Conservation (phyloP, 257 asterid species). For the Gardenia jasminoides region DNA sequence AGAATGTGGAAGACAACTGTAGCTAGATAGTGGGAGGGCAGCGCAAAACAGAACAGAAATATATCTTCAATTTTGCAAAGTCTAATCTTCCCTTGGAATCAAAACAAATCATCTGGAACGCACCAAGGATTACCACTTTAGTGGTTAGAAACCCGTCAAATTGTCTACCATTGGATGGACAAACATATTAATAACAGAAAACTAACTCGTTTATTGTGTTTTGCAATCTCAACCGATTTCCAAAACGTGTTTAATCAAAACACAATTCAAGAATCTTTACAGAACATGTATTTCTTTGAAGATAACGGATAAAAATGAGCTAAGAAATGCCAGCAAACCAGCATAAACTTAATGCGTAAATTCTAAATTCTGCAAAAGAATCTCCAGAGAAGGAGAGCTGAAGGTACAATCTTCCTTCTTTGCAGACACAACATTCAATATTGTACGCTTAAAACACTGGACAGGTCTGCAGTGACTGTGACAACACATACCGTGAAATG, state of each 20-base stretch:
- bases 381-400: not conserved
- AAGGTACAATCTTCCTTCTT: too few relatives aligned
- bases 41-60: not conserved
- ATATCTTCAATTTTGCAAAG: not conserved
- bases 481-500: conserved; percentile 28
- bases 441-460: not conserved
- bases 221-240: too few relatives aligned
- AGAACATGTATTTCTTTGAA: not conserved
- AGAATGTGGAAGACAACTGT: not conserved
- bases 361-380: not conserved
- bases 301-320: too few relatives aligned
- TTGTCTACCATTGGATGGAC: too few relatives aligned
- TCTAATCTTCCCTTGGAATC: not conserved
- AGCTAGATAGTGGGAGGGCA: not conserved
- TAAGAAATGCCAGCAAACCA: too few relatives aligned
- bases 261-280: not conserved
- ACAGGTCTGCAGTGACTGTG: not conserved
- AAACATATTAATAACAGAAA: too few relatives aligned
- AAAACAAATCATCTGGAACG: not conserved
- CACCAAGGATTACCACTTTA: too few relatives aligned
- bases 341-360: not conserved
- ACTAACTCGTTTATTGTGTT: too few relatives aligned
- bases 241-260: not conserved
- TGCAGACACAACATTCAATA: too few relatives aligned
- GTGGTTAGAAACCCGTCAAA: too few relatives aligned